Evolutionary conservation across 2,329 filamentous ascomycete genomes (phyloP).

Genomic region (Parasarocladium wereldwijsianum): DNA sequence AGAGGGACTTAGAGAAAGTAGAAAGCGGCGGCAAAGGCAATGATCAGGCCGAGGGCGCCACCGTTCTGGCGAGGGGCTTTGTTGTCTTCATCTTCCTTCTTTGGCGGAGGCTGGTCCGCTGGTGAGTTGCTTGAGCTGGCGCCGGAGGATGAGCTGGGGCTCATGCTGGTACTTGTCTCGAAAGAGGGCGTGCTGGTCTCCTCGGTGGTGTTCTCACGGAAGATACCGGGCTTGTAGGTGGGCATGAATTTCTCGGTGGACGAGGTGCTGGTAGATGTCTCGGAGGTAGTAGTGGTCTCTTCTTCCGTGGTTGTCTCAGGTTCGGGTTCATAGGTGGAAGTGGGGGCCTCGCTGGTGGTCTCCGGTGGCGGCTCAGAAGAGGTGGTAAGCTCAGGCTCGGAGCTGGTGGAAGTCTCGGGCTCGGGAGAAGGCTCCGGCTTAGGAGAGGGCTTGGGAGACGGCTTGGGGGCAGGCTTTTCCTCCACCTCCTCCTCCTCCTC

Average conservation of each 20-base stretch:
- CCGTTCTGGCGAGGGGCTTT: constrained; percentile 32
- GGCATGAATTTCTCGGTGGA: constrained; percentile 9
- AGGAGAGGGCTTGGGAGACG: not conserved
- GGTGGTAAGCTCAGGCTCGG: constrained; percentile 8
- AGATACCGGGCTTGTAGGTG: constrained; percentile 30
- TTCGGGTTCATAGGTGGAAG: constrained; percentile 6
- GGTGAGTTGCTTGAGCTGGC: too few relatives aligned
- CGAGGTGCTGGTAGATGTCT: constrained; percentile 7
- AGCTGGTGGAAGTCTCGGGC: constrained; percentile 5
- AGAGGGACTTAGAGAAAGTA: constrained; percentile 30
- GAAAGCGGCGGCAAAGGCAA: constrained; percentile 38
- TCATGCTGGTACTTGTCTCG: constrained; percentile 9
- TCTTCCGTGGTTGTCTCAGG: constrained; percentile 4
- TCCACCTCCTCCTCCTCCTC: constrained; percentile 6
- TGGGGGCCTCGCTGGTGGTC: constrained; percentile 11
- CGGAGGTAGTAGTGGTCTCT: constrained; percentile 6
- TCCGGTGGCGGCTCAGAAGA: constrained; percentile 9
- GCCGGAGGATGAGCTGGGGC: constrained; percentile 12
- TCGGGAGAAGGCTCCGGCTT: not conserved
- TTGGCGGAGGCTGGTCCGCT: too few relatives aligned
- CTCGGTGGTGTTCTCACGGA: constrained; percentile 34
- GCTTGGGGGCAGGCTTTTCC: not conserved
- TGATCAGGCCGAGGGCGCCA: constrained; percentile 35
- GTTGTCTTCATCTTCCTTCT: constrained; percentile 23
- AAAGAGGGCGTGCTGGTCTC: not conserved